These are phyloP conservation scores for Aspergillus carbonarius DNA, from an alignment of 2,329 filamentous ascomycete genomes.

Conservation along the genomic window DNA sequence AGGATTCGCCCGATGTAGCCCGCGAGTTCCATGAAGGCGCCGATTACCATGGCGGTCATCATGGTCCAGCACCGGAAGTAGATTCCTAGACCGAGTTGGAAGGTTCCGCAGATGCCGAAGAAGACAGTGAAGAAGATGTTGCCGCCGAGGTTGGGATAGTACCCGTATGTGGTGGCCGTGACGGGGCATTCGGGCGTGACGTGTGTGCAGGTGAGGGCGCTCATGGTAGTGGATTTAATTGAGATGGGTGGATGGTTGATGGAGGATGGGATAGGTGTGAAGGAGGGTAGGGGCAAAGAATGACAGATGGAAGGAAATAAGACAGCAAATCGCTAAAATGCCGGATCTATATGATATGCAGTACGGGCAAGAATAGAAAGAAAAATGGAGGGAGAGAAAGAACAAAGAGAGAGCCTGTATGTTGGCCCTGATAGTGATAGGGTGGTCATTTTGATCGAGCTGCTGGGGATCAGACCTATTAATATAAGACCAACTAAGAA, in stretches of 20 bases:
- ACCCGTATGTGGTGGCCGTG: conserved; percentile 52
- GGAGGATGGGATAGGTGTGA: neutral
- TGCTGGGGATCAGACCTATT: neutral
- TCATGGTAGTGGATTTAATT: conserved; percentile 16
- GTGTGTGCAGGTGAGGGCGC: conserved; percentile 33
- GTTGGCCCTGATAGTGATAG: neutral
- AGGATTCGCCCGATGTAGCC: conserved; percentile 59
- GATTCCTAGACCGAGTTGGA: conserved; percentile 52
- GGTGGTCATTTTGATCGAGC: neutral
- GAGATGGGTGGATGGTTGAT: neutral
- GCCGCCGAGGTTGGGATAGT: conserved; percentile 52
- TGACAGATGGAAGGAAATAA: neutral
- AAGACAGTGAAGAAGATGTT: conserved; percentile 55
- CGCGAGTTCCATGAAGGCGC: conserved; percentile 52
- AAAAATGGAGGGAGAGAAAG: neutral
- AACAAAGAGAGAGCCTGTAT: neutral
- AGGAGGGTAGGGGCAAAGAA: neutral
- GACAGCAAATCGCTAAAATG: neutral
- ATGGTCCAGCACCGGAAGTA: conserved; percentile 58
- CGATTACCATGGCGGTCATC: conserved; percentile 50
- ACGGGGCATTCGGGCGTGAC: conserved; percentile 45
- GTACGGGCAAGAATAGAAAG: neutral
- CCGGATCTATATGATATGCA: neutral
- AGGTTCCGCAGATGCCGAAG: conserved; percentile 50
- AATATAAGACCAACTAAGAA: neutral